Evolutionary conservation across 768 basidiomycete genomes (phyloP).

Genomic region (Trametes coccinea): DNA sequence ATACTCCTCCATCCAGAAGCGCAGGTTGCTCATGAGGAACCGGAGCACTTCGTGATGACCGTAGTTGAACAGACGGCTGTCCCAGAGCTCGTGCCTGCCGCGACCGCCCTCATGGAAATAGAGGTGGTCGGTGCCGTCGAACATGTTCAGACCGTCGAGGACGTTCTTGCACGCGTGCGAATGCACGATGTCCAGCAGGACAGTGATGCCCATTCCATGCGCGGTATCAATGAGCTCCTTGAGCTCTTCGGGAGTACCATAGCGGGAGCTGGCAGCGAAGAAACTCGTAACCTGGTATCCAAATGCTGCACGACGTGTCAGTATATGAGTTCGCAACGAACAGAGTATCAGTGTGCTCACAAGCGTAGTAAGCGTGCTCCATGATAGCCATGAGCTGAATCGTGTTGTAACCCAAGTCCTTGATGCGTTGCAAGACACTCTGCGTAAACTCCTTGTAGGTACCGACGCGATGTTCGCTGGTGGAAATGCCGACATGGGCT

Average conservation of each 20-base stretch:
- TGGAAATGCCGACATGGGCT: slow-evolving; percentile 97
- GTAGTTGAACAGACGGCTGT: slow-evolving; percentile 97
- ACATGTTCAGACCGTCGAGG: slow-evolving; percentile 90
- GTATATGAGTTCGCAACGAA: not conserved
- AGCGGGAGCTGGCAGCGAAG: slow-evolving; percentile 96
- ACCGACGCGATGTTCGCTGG: slow-evolving; percentile 82
- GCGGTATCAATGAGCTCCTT: slow-evolving; percentile 95
- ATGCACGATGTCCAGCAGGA: slow-evolving; percentile 96
- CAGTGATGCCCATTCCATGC: slow-evolving; percentile 88
- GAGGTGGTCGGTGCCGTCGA: slow-evolving; percentile 95
- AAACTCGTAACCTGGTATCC: slow-evolving; percentile 98
- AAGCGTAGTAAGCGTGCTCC: slow-evolving; percentile 98
- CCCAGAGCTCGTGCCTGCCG: slow-evolving; percentile 96
- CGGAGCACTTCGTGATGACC: slow-evolving; percentile 90
- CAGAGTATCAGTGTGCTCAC: slow-evolving; percentile 51
- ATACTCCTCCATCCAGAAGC: slow-evolving; percentile 95
- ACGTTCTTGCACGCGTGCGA: slow-evolving; percentile 99
- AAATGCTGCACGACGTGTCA: slow-evolving; percentile 59
- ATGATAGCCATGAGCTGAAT: slow-evolving; percentile 99
- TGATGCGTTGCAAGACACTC: slow-evolving; percentile 84
- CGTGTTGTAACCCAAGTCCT: slow-evolving; percentile 90
- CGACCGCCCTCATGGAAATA: slow-evolving; percentile 95
- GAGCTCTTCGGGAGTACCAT: slow-evolving; percentile 92
- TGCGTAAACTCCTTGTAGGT: slow-evolving; percentile 95
- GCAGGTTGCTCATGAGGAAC: slow-evolving; percentile 92